Conservation (phyloP, 352 stramenopile species). For the Phytophthora parvispora region DNA sequence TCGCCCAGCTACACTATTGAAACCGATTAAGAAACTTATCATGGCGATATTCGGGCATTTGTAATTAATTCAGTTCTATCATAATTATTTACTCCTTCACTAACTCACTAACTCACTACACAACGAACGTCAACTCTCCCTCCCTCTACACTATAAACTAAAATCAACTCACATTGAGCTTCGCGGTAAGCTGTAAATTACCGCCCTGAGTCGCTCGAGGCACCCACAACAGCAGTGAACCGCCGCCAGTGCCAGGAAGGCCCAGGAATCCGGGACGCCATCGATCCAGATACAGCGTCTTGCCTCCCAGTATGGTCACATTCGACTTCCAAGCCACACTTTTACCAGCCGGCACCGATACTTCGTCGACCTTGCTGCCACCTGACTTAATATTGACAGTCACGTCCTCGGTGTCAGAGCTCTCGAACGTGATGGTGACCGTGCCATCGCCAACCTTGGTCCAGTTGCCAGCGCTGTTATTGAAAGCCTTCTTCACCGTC, state of each 20-base stretch:
- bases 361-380: constrained; percentile 35
- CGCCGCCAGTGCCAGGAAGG: constrained; percentile 38
- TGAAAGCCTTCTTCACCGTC: constrained; percentile 52
- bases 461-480: constrained; percentile 44
- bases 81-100: constrained; percentile 8
- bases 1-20: too few relatives aligned
- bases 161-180: constrained; percentile 42
- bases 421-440: constrained; percentile 45
- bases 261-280: constrained; percentile 48
- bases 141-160: constrained; percentile 12
- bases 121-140: too few relatives aligned
- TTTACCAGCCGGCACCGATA: constrained; percentile 33
- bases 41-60: too few relatives aligned
- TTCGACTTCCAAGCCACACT: constrained; percentile 46
- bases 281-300: constrained; percentile 54
- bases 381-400: constrained; percentile 55
- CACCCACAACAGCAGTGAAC: constrained; percentile 52
- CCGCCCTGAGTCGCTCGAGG: constrained; percentile 35
- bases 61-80: constrained; percentile 14
- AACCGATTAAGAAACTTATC: too few relatives aligned
- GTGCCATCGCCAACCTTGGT: constrained; percentile 40
- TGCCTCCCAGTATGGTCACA: constrained; percentile 37
- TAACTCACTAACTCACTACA: not conserved
- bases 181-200: constrained; percentile 29
- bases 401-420: constrained; percentile 41